These are phyloP conservation scores for Termitomyces sp. DNA, from an alignment of 768 basidiomycete genomes.

Conservation along the genomic window DNA sequence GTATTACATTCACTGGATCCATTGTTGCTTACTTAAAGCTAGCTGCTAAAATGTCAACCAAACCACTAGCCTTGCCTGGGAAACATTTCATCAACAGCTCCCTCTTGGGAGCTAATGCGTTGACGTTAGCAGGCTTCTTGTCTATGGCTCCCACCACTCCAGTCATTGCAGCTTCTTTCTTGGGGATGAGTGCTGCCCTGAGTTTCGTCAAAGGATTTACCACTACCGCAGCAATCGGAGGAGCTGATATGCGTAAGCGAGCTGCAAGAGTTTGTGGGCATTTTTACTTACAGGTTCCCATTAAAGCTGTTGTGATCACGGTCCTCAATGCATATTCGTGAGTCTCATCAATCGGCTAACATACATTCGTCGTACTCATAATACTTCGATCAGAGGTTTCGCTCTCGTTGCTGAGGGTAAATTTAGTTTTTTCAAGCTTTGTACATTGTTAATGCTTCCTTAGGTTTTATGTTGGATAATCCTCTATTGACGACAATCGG, in stretches of 20 bases:
- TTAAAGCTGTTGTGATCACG: constrained; percentile 80
- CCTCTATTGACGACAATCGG: constrained; percentile 80
- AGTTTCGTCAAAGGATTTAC: constrained; percentile 87
- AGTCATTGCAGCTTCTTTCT: constrained; percentile 71
- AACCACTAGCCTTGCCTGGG: constrained; percentile 67
- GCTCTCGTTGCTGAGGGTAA: constrained; percentile 85
- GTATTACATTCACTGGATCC: constrained; percentile 87
- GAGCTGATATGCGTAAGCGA: constrained; percentile 86
- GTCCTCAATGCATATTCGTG: constrained; percentile 86
- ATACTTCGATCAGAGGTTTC: constrained; percentile 48
- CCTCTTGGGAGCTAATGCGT: constrained; percentile 67
- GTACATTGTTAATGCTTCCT: constrained; percentile 3
- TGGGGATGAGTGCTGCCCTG: constrained; percentile 67
- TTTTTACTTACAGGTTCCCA: constrained; percentile 9
- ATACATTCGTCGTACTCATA: not conserved
- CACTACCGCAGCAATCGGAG: constrained; percentile 88
- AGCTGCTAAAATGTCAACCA: constrained; percentile 77
- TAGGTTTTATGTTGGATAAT: constrained; percentile 87
- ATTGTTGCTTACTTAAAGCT: constrained; percentile 88
- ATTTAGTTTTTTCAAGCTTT: not conserved
- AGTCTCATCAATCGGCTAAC: constrained; percentile 12
- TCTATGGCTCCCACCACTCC: constrained; percentile 67
- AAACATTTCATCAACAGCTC: constrained; percentile 73
- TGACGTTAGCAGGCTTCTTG: constrained; percentile 77
- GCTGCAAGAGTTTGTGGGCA: not conserved